Conservation (phyloP, 768 basidiomycete genomes). For the Agrocybe chaxingu region DNA sequence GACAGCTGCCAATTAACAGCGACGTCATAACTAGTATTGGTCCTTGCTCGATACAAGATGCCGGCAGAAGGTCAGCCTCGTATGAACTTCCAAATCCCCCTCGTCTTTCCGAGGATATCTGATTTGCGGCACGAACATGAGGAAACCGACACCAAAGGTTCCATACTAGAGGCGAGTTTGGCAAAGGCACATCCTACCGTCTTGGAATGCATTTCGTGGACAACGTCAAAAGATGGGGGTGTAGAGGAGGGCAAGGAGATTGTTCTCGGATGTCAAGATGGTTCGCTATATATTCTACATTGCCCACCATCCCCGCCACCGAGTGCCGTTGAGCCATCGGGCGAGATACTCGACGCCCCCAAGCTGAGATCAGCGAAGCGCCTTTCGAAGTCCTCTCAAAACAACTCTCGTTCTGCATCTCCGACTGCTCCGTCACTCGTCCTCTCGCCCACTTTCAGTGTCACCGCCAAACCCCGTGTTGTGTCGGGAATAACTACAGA, state of each 20-base stretch:
- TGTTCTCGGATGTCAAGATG: slow-evolving; percentile 41
- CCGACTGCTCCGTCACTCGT: slow-evolving; percentile 34
- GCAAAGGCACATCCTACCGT: slow-evolving; percentile 26
- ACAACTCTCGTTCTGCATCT: slow-evolving; percentile 32
- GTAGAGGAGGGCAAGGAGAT: slow-evolving; percentile 20
- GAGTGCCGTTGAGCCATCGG: slow-evolving; percentile 10
- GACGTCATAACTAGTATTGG: too few species aligned
- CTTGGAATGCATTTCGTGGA: slow-evolving; percentile 27
- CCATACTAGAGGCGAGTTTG: slow-evolving; percentile 28
- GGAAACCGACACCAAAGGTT: slow-evolving; percentile 6
- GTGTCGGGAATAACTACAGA: slow-evolving; percentile 73
- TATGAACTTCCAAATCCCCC: slow-evolving; percentile 22
- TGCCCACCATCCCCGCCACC: slow-evolving; percentile 11
- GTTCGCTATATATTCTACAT: slow-evolving; percentile 40
- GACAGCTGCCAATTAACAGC: too few species aligned
- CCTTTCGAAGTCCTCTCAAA: slow-evolving; percentile 19
- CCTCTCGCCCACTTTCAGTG: slow-evolving; percentile 42
- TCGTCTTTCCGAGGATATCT: slow-evolving; percentile 29
- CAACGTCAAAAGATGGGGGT: slow-evolving; percentile 2
- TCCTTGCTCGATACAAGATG: too few species aligned
- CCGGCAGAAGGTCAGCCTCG: neutral
- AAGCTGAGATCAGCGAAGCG: slow-evolving; percentile 16
- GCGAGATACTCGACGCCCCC: slow-evolving; percentile 15
- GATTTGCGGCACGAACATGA: slow-evolving; percentile 8
- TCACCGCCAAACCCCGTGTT: slow-evolving; percentile 55